Base-by-base conservation (phyloP, 2,329 filamentous ascomycete genomes). In the Mariannaea elegans region DNA sequence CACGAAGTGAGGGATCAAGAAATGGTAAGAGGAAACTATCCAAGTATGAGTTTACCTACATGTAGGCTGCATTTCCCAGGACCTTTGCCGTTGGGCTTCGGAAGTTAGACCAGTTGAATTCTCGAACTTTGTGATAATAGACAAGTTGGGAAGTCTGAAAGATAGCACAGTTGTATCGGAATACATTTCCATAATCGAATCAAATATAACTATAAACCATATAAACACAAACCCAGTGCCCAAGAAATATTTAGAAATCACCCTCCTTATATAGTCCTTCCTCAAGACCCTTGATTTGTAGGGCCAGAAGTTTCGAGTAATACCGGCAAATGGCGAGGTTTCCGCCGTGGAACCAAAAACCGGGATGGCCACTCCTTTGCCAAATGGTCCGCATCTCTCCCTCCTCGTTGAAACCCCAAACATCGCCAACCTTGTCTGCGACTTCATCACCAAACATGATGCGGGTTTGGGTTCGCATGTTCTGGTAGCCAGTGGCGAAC, bases 301-400 rank as follows among this genome's bases (percentile, higher is more conserved):
- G 62, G 1, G 82, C 84, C 59, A 86, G 56, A 2, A 84, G 52
- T 42, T 80, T 82, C 0, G 87, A 90, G 65, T 81, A 90, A 41
- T 85, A 86, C 14, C 87, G 78, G 58, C 85, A 88, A 50, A 90
- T 72, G 0, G 86, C 86, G 34, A 90, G 68, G 62, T 89, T 90
- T 1, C 88, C 88, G 0, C 86, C 87, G 63, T 88, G 86, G 63
- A 86, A 86, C 87, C 87, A 90, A 59, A 90, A 86, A 0, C 87
- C 86, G 0, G 85, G 84, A 54, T 89, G 86, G 0, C 87, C 87
- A 19, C 81, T 88, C 16, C 77, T 77, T 58, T 83, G 82, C 86
- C 86, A 90, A 62, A 85, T 84, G 34, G 74, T 81, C 7, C 83
- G 78, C 64, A 85, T 76, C 75, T 90, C 84, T 1, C 83, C 83